These are phyloP conservation scores for Teunomyces lycoperdinae DNA, from an alignment of 805 yeast species.

Conservation along the genomic window DNA sequence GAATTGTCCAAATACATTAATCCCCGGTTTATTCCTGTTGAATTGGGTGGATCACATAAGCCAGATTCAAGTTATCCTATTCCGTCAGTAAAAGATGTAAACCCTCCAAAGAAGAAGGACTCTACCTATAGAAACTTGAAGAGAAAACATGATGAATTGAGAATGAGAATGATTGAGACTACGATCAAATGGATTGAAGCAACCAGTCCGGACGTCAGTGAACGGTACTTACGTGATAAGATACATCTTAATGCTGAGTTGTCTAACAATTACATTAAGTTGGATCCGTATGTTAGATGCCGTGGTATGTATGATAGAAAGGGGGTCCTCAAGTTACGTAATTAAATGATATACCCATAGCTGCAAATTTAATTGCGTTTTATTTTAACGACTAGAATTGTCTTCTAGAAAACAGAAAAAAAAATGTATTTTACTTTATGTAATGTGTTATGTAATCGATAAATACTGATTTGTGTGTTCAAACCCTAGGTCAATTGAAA, in stretches of 20 bases:
- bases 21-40: constrained; percentile 57
- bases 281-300: constrained; percentile 82
- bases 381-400: too few relatives aligned
- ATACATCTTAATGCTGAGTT: constrained; percentile 50
- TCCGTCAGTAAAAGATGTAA: constrained; percentile 59
- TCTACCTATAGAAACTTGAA: constrained; percentile 41
- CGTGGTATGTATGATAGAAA: constrained; percentile 76
- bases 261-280: constrained; percentile 57
- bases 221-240: constrained; percentile 51
- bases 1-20: constrained; percentile 69
- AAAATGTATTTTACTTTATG: neutral
- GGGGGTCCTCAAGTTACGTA: constrained; percentile 42
- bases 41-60: constrained; percentile 71
- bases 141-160: constrained; percentile 53
- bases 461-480: neutral
- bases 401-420: neutral
- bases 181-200: constrained; percentile 79
- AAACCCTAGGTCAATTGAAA: neutral
- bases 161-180: constrained; percentile 53
- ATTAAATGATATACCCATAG: neutral
- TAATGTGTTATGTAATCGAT: neutral
- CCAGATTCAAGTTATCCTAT: constrained; percentile 56
- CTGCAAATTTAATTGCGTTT: too few relatives aligned
- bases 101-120: constrained; percentile 37
- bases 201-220: constrained; percentile 48